These are phyloP conservation scores for Calonectria ilicicola DNA, from an alignment of 2,329 filamentous ascomycete species.

Conservation along the genomic window DNA sequence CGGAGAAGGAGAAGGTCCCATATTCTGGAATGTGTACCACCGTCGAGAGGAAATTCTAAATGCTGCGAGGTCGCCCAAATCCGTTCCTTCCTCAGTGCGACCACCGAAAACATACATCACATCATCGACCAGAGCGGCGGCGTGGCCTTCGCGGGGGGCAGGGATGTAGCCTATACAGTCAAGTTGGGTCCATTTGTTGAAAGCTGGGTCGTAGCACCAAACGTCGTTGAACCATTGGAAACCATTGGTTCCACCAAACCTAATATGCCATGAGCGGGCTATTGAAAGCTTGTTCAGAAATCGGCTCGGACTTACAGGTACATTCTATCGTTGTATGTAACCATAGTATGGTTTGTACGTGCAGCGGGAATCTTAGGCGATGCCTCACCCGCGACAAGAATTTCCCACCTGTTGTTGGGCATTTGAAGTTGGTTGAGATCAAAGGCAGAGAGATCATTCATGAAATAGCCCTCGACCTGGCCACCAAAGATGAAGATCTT, in stretches of 20 bases:
- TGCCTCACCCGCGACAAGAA: slow-evolving; percentile 78
- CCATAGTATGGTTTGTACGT: slow-evolving; percentile 92
- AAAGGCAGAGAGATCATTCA: slow-evolving; percentile 96
- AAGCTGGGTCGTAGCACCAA: slow-evolving; percentile 90
- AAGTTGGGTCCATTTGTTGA: slow-evolving; percentile 86
- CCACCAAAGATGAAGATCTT: slow-evolving; percentile 98
- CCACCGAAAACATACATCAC: slow-evolving; percentile 99
- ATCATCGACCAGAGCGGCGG: slow-evolving; percentile 92
- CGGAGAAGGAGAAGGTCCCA: slow-evolving; percentile 95
- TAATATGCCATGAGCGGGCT: slow-evolving; percentile 49
- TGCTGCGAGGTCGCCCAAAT: slow-evolving; percentile 92
- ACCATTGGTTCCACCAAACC: slow-evolving; percentile 97
- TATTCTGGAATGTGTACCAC: slow-evolving; percentile 99
- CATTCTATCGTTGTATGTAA: slow-evolving; percentile 93
- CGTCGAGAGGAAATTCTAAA: slow-evolving; percentile 80
- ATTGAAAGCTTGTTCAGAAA: background rate
- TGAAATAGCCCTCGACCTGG: slow-evolving; percentile 96
- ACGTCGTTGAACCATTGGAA: slow-evolving; percentile 99
- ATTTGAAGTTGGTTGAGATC: slow-evolving; percentile 95
- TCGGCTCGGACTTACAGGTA: slow-evolving; percentile 76
- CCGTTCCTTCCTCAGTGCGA: slow-evolving; percentile 90
- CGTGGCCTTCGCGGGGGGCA: slow-evolving; percentile 91
- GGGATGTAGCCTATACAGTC: slow-evolving; percentile 99
- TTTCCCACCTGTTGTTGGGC: slow-evolving; percentile 92
- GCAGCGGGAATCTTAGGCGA: slow-evolving; percentile 77